Evolutionary conservation across 495 filamentous ascomycete genomes (phyloP), one percentile per base, ranked within the genome.

Genomic region (Letharia columbiana): DNA sequence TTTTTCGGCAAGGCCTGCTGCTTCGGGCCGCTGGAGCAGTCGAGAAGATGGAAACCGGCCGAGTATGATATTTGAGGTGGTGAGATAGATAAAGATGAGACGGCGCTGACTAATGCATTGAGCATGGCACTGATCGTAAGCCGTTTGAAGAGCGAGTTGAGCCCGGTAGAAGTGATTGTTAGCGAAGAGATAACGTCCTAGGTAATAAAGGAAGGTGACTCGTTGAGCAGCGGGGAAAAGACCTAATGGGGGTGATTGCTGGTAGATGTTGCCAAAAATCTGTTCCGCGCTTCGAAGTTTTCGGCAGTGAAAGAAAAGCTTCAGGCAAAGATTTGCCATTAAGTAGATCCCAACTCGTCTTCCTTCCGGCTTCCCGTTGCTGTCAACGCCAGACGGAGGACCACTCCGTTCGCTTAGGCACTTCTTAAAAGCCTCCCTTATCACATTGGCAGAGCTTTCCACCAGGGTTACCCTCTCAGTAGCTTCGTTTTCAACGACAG

Each of bases 141-240:
- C 90, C 37, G 85, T 79, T 70, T 92, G 85, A 17, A 96, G 79
- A 50, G 86, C 90, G 37, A 83, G 78, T 62, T 87, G 84, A 1
- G 93, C 90, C 18, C 84, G 83, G 69, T 84, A 85, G 76, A 90
- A 96, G 70, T 96, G 87, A 54, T 82, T 87, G 67, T 90, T 91
- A 63, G 87, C 84, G 71, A 96, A 92, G 66, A 89, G 82, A 72
- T 92, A 96, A 49, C 92, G 88, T 40, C 93, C 93, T 23, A 96
- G 88, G 72, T 96, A 97, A 76, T 96, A 97, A 9, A 96, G 86
- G 73, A 92, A 98, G 31, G 93, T 92, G 39, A 95, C 90, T 50
- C 91, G 84, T 66, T 97, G 90, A 13, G 90, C 83, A n/a, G 91
- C 90, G 20, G 93, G 90, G 72, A 92, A 96, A 52, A 88, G 79